These are phyloP conservation scores for Coprinellus aureogranulatus DNA, from an alignment of 768 basidiomycete species.

Conservation along the genomic window DNA sequence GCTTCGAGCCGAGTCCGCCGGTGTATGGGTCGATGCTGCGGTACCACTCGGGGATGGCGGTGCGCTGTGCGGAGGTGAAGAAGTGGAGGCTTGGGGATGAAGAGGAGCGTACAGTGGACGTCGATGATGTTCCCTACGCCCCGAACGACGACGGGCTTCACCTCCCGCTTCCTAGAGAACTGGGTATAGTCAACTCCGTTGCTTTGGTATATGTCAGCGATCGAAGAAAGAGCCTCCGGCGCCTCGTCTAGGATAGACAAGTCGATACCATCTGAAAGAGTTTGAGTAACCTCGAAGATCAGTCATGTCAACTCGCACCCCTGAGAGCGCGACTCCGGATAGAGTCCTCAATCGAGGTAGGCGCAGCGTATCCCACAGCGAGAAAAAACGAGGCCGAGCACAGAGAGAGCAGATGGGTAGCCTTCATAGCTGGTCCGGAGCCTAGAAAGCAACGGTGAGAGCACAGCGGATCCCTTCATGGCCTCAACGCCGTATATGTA, in stretches of 20 bases:
- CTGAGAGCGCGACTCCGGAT: background rate
- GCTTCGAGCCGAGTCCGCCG: constrained; percentile 24
- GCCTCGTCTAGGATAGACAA: constrained; percentile 6
- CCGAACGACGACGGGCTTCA: background rate
- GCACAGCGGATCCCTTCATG: too few relatives aligned
- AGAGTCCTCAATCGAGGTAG: constrained; percentile 6
- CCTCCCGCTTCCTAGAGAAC: background rate
- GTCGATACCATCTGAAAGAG: constrained; percentile 8
- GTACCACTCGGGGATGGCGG: constrained; percentile 24
- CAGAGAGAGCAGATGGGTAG: background rate
- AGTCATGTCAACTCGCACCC: too few relatives aligned
- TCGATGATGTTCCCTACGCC: constrained; percentile 9
- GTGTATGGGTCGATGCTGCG: constrained; percentile 24
- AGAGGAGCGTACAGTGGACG: constrained; percentile 1
- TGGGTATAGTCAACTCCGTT: background rate
- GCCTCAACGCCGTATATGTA: too few relatives aligned
- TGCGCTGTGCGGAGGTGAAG: constrained; percentile 9
- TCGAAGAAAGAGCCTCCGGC: background rate
- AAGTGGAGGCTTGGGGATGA: too few relatives aligned
- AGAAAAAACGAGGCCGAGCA: background rate
- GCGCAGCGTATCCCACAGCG: background rate
- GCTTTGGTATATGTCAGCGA: background rate
- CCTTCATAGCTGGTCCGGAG: background rate
- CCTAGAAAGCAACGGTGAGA: too few relatives aligned
- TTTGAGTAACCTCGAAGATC: too few relatives aligned